A percentile compares a stretch with the other conserved stretches of the same genome.
These are phyloP conservation scores for Echinosophora koreensis DNA, from an alignment of 306 rosid species.

Conservation along the genomic window DNA sequence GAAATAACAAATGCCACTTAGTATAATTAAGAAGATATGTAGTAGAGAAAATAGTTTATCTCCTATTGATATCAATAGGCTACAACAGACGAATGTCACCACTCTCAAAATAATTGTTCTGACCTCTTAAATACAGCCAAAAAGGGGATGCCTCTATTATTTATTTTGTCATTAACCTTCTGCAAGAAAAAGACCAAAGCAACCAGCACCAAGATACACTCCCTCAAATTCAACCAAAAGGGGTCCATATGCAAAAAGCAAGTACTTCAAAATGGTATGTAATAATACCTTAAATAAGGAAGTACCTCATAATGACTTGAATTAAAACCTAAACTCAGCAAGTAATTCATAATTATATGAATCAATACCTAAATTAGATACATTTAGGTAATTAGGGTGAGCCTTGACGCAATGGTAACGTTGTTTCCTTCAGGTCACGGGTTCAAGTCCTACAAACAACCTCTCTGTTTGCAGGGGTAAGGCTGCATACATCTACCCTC, in stretches of 20 bases:
- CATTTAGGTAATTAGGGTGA: background rate
- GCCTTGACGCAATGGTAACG: too few relatives aligned
- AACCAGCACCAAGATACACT: conserved; percentile 22
- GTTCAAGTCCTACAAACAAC: too few relatives aligned
- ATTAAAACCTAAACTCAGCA: conserved; percentile 20
- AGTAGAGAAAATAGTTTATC: background rate
- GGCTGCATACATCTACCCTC: too few relatives aligned
- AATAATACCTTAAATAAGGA: conserved; percentile 13
- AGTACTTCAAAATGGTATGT: background rate
- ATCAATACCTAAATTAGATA: conserved; percentile 52
- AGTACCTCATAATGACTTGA: conserved; percentile 23
- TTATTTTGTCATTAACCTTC: conserved; percentile 17
- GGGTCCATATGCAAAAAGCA: conserved; percentile 1
- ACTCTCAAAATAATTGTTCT: conserved; percentile 12
- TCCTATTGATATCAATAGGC: background rate
- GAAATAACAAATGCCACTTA: conserved; percentile 12
- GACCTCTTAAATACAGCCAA: conserved; percentile 13
- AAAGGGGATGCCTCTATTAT: background rate
- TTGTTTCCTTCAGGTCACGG: too few relatives aligned
- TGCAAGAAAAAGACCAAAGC: conserved; percentile 22
- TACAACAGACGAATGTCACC: background rate
- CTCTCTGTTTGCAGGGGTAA: too few relatives aligned
- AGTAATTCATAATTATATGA: conserved; percentile 16
- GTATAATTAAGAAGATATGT: background rate
- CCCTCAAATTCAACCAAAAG: conserved; percentile 9